Conservation (phyloP, 371 early-diverging fungal species). For the Sporodiniella umbellata region DNA sequence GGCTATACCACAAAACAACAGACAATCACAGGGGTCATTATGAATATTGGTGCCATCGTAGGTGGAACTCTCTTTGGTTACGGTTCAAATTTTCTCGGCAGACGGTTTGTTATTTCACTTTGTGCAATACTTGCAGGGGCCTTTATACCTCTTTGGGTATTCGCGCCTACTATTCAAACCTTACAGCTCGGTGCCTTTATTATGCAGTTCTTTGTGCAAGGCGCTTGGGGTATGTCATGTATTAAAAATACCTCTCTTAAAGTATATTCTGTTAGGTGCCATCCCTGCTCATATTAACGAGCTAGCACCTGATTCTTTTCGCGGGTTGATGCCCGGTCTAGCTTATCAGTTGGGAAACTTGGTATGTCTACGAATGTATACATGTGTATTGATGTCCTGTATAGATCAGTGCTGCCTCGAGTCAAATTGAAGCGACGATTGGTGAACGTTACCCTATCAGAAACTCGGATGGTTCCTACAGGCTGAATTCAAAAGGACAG, state of each 20-base stretch:
- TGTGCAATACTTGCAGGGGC: constrained; percentile 52
- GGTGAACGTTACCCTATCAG: constrained; percentile 49
- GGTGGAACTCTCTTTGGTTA: constrained; percentile 68
- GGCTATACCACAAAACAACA: constrained; percentile 50
- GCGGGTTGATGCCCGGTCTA: constrained; percentile 67
- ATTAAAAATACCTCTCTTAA: neutral
- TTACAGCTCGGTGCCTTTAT: constrained; percentile 60
- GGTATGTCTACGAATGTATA: constrained; percentile 10
- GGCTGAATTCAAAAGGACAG: constrained; percentile 35
- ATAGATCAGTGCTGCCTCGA: constrained; percentile 59
- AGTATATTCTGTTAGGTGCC: constrained; percentile 21
- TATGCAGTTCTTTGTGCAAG: constrained; percentile 64
- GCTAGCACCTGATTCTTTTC: constrained; percentile 60
- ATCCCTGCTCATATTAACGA: constrained; percentile 72
- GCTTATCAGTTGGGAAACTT: constrained; percentile 71
- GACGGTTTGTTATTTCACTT: constrained; percentile 48
- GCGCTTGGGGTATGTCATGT: constrained; percentile 55
- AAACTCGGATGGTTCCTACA: constrained; percentile 28
- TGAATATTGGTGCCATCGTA: constrained; percentile 65
- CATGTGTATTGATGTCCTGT: neutral
- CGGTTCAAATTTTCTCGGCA: constrained; percentile 64
- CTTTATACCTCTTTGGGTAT: constrained; percentile 67
- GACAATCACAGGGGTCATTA: constrained; percentile 59
- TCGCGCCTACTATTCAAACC: constrained; percentile 40
- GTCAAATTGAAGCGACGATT: constrained; percentile 65